Base-by-base conservation (phyloP, 371 early-diverging fungal species). In the Dichotomocladium elegans region DNA sequence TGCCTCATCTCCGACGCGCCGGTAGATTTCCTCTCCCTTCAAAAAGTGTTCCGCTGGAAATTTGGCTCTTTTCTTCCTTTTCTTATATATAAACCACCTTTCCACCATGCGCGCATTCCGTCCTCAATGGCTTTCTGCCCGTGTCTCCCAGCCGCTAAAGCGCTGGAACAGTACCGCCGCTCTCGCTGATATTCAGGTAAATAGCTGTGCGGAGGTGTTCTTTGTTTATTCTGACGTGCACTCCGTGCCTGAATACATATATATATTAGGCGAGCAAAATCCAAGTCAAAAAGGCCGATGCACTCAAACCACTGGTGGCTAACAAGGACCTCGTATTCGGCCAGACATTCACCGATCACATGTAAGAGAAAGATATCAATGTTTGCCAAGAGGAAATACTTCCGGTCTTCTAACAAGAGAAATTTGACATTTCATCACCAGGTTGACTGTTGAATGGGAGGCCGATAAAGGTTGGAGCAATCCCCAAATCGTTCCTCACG, bases 271-370 rank as follows among this genome's bases (percentile, higher is more conserved):
- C 81, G 15, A 73, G 68, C 55, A 71, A 74, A 57, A 61, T 82
- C 46, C 51, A 70, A 29, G 52, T 80, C 31, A 68, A 47, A 17
- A 62, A 68, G 41, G 49, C 72, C 37, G 68, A 70, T 47, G 56
- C 47, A 34, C 68, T 79, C 30, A 90, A 89, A 67, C 63, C 81
- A 19, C 66, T 89, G 58, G 67, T 81, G 46, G 85, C 91, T 31
- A 82, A 87, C 66, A 82, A 92, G 57, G 72, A 92, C 27, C 77
- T 98, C 41, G 76, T 88, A 31, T 98, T 98, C 69, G 98, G 98
- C 31, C 74, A 82, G 46, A 79, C 83, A 22, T 98, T 98, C 51
- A 81, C 95, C 11, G 96, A 98, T 76, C 95, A 98, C 78, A 98
- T 98, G 98, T 72, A 71, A 60, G 65, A 33, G 22, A 7, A 41